Conservation (phyloP, 2,329 filamentous ascomycete species). For the Verticillium klebahnii region DNA sequence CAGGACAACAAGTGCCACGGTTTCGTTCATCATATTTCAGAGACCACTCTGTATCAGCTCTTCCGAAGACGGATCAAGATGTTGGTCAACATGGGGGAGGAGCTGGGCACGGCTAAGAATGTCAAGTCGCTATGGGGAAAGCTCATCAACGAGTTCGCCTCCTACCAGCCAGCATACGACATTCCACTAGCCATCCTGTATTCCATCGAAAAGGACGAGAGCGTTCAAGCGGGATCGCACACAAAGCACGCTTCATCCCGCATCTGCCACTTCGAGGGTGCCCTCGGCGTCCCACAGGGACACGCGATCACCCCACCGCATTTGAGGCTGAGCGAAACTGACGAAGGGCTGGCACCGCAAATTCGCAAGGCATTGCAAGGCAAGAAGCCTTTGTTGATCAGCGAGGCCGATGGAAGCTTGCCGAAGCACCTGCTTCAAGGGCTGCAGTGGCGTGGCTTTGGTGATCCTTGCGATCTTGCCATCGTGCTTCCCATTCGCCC, state of each 20-base stretch:
- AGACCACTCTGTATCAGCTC: slow-evolving; percentile 40
- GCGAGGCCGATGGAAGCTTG: slow-evolving; percentile 46
- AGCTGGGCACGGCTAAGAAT: slow-evolving; percentile 35
- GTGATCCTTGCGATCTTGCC: slow-evolving; percentile 58
- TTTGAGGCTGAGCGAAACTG: slow-evolving; percentile 29
- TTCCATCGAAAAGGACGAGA: slow-evolving; percentile 37
- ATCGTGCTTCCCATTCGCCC: slow-evolving; percentile 67
- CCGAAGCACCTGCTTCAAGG: slow-evolving; percentile 54
- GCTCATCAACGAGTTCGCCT: slow-evolving; percentile 36
- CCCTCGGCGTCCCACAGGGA: slow-evolving; percentile 37
- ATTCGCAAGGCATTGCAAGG: slow-evolving; percentile 34
- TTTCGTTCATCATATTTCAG: slow-evolving; percentile 41
- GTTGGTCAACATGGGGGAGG: slow-evolving; percentile 42
- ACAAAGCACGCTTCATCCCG: slow-evolving; percentile 23
- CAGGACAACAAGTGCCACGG: slow-evolving; percentile 37
- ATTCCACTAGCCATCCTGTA: slow-evolving; percentile 48
- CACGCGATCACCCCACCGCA: slow-evolving; percentile 35
- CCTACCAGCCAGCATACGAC: slow-evolving; percentile 40
- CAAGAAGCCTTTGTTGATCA: slow-evolving; percentile 33
- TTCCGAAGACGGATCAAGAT: slow-evolving; percentile 46
- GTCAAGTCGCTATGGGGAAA: slow-evolving; percentile 44
- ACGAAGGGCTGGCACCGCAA: slow-evolving; percentile 31
- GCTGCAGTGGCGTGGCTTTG: slow-evolving; percentile 59
- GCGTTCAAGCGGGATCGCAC: slow-evolving; percentile 17
- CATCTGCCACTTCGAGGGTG: slow-evolving; percentile 38